Evolutionary conservation across 352 stramenopile species (phyloP).

Genomic region (Pythium biforme): DNA sequence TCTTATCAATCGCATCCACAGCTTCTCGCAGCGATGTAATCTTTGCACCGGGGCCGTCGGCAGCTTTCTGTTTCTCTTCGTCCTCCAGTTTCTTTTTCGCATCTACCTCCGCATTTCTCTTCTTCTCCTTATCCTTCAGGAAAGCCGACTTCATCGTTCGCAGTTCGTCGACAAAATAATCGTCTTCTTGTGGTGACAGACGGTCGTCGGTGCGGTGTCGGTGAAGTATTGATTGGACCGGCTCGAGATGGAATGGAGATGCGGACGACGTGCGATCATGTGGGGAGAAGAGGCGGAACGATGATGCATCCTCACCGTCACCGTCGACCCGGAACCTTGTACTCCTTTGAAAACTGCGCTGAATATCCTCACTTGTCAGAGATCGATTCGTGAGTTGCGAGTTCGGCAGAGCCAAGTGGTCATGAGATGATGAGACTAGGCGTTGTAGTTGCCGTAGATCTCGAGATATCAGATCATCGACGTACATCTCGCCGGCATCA

Average conservation of each 20-base stretch:
- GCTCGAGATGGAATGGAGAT: constrained; percentile 5
- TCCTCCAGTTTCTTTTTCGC: constrained; percentile 19
- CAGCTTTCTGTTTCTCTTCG: constrained; percentile 19
- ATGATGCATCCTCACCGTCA: neutral
- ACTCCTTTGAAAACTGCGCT: constrained; percentile 30
- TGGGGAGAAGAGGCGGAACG: constrained; percentile 10
- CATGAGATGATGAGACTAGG: constrained; percentile 33
- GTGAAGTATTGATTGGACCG: constrained; percentile 15
- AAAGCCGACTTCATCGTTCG: constrained; percentile 24
- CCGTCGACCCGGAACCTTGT: constrained; percentile 33
- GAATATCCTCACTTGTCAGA: constrained; percentile 33
- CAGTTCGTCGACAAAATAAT: constrained; percentile 53
- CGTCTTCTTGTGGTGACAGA: constrained; percentile 15
- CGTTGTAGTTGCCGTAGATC: constrained; percentile 45
- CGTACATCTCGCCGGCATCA: constrained; percentile 31
- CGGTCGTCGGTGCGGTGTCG: neutral
- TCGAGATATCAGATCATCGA: constrained; percentile 47
- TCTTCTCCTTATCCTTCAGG: constrained; percentile 15
- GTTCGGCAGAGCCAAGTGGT: constrained; percentile 1
- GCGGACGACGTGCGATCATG: neutral
- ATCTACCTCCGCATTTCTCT: constrained; percentile 11
- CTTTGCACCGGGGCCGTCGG: neutral
- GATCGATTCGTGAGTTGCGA: constrained; percentile 9
- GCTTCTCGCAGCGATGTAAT: constrained; percentile 15
- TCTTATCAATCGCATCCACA: constrained; percentile 37